These are phyloP conservation scores for Chondrus crispus DNA, from an alignment of 23 red algal genomes.

Conservation along the genomic window DNA sequence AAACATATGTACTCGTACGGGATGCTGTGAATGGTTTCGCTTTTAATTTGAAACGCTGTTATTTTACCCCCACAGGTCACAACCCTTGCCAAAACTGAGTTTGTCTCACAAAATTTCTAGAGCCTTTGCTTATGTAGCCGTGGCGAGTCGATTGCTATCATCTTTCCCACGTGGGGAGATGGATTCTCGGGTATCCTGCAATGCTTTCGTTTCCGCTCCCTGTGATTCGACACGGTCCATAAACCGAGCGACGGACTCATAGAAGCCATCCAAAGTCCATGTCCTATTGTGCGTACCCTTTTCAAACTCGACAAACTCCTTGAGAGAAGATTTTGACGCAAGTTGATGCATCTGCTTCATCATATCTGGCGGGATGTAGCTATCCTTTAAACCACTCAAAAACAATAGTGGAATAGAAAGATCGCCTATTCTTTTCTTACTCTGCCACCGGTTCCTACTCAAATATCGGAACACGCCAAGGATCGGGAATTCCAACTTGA, in stretches of 20 bases:
- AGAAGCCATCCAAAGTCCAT: constrained; percentile 83
- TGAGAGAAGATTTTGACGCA: constrained; percentile 31
- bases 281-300: constrained; percentile 92
- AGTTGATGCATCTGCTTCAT: constrained; percentile 85
- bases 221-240: constrained; percentile 58
- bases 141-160: neutral
- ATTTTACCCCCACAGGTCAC: too few species aligned
- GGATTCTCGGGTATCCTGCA: neutral
- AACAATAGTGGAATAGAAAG: constrained; percentile 80
- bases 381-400: constrained; percentile 84
- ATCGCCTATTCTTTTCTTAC: constrained; percentile 61
- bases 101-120: too few species aligned
- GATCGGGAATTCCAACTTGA: constrained; percentile 76
- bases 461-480: constrained; percentile 77
- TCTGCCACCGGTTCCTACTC: constrained; percentile 80
- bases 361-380: constrained; percentile 91
- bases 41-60: too few species aligned
- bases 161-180: neutral
- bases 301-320: constrained; percentile 81
- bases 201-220: neutral
- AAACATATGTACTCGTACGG: too few species aligned
- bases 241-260: constrained; percentile 58
- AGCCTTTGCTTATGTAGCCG: too few species aligned
- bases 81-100: too few species aligned
- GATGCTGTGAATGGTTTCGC: too few species aligned